Evolutionary conservation across 2,329 filamentous ascomycete genomes (phyloP).

Genomic region (Hypocreales sp.): DNA sequence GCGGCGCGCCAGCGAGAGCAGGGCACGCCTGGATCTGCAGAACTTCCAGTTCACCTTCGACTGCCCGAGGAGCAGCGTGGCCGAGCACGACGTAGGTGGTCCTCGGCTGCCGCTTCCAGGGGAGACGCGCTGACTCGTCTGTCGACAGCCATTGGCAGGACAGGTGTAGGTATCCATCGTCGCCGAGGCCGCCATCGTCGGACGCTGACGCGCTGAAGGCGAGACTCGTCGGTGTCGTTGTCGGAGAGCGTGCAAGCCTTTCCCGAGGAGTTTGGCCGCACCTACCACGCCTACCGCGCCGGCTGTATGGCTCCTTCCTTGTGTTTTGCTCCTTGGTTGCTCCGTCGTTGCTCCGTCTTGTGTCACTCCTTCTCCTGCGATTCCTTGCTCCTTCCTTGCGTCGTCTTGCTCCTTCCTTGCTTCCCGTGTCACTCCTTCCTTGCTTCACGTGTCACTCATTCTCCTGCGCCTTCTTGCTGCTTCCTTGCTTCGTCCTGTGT

Average conservation of each 20-base stretch:
- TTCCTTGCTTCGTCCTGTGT: no score
- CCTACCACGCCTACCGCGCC: slow-evolving; percentile 30
- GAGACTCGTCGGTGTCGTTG: slow-evolving; percentile 18
- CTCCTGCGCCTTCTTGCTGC: not conserved
- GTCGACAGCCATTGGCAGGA: slow-evolving; percentile 7
- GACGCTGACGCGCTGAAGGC: slow-evolving; percentile 2
- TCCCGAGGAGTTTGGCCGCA: slow-evolving; percentile 27
- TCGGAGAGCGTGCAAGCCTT: slow-evolving; percentile 25
- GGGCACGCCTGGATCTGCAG: not conserved
- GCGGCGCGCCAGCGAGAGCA: not conserved
- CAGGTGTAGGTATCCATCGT: slow-evolving; percentile 8
- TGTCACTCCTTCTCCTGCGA: no score
- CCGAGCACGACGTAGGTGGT: slow-evolving; percentile 14
- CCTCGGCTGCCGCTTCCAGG: not conserved
- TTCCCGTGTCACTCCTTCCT: no score
- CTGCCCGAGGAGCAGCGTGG: slow-evolving; percentile 7
- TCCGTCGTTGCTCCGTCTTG: no score
- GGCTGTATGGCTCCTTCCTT: slow-evolving; percentile 21
- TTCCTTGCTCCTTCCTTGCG: no score
- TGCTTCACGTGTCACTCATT: not conserved
- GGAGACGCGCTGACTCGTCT: slow-evolving; percentile 7
- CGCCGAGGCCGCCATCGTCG: not conserved
- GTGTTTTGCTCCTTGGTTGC: no score
- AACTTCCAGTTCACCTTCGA: slow-evolving; percentile 19
- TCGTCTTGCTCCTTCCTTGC: no score